These are phyloP conservation scores for Sclerotinia nivalis DNA, from an alignment of 2,329 filamentous ascomycete genomes.

Conservation along the genomic window DNA sequence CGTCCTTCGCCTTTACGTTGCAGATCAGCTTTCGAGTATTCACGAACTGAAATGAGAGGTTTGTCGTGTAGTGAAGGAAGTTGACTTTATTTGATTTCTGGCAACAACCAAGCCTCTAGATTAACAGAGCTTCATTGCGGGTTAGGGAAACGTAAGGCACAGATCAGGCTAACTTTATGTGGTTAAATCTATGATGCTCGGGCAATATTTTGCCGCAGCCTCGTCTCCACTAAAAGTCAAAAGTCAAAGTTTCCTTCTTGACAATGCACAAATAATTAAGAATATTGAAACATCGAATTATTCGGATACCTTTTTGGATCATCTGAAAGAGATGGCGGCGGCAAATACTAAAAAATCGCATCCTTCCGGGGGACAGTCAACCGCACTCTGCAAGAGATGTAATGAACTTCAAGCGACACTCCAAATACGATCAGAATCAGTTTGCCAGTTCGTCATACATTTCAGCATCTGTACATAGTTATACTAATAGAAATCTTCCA, in stretches of 20 bases:
- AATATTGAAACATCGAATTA: slow-evolving; percentile 16
- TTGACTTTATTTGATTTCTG: slow-evolving; percentile 14
- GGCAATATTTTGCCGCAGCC: slow-evolving; percentile 15
- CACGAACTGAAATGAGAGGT: background rate
- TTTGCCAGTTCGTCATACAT: slow-evolving; percentile 38
- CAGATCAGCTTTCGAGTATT: background rate
- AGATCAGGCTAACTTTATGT: background rate
- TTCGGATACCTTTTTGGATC: background rate
- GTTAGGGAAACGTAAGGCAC: slow-evolving; percentile 24
- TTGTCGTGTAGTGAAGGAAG: background rate
- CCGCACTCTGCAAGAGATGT: slow-evolving; percentile 38
- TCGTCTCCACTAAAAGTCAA: slow-evolving; percentile 8
- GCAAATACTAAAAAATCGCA: slow-evolving; percentile 19
- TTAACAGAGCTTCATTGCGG: slow-evolving; percentile 7
- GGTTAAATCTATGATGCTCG: slow-evolving; percentile 1
- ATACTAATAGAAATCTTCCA: slow-evolving; percentile 26
- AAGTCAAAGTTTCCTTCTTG: slow-evolving; percentile 8
- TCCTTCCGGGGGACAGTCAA: slow-evolving; percentile 9
- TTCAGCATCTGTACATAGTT: slow-evolving; percentile 22
- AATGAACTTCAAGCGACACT: slow-evolving; percentile 35
- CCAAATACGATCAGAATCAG: slow-evolving; percentile 40
- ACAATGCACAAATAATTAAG: background rate
- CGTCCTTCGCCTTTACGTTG: background rate
- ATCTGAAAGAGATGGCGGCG: slow-evolving; percentile 23
- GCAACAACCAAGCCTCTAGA: background rate